phyloP scores from a whole-genome alignment of 257 asterid species.

The Verbascum thapsus region DNA sequence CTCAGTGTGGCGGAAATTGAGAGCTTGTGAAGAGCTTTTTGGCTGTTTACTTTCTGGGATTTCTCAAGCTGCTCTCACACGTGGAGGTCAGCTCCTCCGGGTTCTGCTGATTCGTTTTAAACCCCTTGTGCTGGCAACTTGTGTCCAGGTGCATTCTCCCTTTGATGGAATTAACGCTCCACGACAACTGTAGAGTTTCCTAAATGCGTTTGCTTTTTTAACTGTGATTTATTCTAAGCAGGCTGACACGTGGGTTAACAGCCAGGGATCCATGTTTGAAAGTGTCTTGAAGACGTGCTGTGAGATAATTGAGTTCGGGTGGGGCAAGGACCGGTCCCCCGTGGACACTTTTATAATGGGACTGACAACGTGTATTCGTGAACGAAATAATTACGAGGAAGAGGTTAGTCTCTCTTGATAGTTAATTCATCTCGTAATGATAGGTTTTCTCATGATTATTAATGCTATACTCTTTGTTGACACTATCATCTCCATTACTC shows the following conservation, averaged over 20 bases:
- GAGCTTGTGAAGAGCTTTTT: constrained; percentile 94
- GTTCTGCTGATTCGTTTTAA: constrained; percentile 87
- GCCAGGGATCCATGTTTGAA: constrained; percentile 85
- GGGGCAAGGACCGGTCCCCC: constrained; percentile 89
- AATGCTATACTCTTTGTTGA: constrained; percentile 17
- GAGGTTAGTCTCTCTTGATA: constrained; percentile 54
- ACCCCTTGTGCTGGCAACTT: constrained; percentile 82
- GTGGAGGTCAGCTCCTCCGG: constrained; percentile 94
- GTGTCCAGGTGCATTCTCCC: constrained; percentile 70
- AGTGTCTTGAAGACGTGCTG: constrained; percentile 88
- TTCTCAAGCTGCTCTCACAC: constrained; percentile 78
- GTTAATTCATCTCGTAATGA: constrained; percentile 17
- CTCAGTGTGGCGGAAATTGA: constrained; percentile 86
- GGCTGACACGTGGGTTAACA: constrained; percentile 81
- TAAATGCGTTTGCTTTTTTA: constrained; percentile 16
- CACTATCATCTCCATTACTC: background rate
- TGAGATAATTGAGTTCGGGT: constrained; percentile 87
- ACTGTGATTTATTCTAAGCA: constrained; percentile 38
- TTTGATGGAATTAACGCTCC: constrained; percentile 27
- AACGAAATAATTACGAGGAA: constrained; percentile 80
- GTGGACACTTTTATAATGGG: constrained; percentile 95
- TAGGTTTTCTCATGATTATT: constrained; percentile 12
- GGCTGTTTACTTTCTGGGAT: constrained; percentile 85
- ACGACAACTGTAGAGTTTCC: constrained; percentile 29
- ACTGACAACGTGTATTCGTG: constrained; percentile 83